phyloP scores from a whole-genome alignment of 2,329 filamentous ascomycete genomes.

The Simplicillium sp. region DNA sequence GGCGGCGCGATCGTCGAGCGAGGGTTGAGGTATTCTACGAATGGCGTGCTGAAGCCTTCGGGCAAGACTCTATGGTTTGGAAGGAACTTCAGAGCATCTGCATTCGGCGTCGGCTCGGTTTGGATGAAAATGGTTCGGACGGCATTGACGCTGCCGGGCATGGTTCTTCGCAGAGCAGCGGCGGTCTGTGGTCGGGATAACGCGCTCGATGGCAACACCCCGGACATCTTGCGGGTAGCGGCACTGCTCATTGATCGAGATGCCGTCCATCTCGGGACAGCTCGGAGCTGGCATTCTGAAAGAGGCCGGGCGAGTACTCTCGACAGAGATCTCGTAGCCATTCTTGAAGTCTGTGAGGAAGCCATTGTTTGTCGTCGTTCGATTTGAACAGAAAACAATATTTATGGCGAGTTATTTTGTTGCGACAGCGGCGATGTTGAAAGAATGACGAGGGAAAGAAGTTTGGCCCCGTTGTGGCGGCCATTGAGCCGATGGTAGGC shows the following conservation, averaged over 20 bases:
- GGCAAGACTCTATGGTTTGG: constrained; percentile 85
- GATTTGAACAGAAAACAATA: background rate
- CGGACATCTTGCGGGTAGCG: no score
- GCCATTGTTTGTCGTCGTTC: constrained; percentile 11
- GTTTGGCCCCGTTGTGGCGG: no score
- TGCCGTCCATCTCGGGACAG: constrained; percentile 13
- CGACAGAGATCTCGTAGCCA: constrained; percentile 14
- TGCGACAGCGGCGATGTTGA: no score
- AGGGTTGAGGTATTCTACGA: constrained; percentile 85
- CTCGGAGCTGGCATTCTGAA: constrained; percentile 11
- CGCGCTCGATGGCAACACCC: no score
- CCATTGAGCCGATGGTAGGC: no score
- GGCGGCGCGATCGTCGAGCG: constrained; percentile 82
- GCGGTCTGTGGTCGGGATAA: constrained; percentile 4
- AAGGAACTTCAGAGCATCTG: constrained; percentile 93
- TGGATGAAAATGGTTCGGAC: constrained; percentile 87
- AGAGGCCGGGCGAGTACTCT: constrained; percentile 11
- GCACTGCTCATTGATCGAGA: constrained; percentile 16
- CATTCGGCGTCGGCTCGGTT: constrained; percentile 87
- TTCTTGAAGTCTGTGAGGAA: constrained; percentile 13
- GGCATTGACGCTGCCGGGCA: constrained; percentile 7
- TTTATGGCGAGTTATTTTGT: background rate
- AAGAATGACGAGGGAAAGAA: no score
- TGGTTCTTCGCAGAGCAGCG: constrained; percentile 9
- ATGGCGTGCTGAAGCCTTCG: constrained; percentile 59